These are phyloP conservation scores for Ophiocordyceps camponoti-saundersi DNA, from an alignment of 2,329 filamentous ascomycete species.

Conservation along the genomic window DNA sequence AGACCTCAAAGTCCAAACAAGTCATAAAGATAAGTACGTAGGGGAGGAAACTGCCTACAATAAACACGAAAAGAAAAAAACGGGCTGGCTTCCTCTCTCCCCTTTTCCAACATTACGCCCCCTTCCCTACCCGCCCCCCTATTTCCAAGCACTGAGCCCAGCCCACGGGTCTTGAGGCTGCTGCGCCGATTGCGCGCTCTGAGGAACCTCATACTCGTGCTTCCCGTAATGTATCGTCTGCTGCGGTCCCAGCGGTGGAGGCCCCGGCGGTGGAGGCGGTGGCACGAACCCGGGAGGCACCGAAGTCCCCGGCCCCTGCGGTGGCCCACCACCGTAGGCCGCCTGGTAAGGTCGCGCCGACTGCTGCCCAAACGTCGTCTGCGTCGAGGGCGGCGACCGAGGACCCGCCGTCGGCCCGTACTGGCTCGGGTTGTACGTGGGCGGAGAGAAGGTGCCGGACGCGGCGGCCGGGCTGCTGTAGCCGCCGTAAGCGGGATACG, in stretches of 20 bases:
- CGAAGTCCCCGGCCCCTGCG: conserved; percentile 21
- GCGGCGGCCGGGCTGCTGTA: conserved; percentile 23
- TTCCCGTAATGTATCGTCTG: conserved; percentile 40
- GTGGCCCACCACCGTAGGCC: conserved; percentile 13
- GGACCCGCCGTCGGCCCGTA: conserved; percentile 41
- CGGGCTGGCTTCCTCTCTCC: background rate
- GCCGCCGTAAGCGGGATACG: conserved; percentile 24
- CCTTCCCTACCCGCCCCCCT: background rate
- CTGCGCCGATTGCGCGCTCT: conserved; percentile 17
- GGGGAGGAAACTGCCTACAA: background rate
- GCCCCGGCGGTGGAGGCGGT: conserved; percentile 45
- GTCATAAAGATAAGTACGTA: background rate
- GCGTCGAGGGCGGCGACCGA: conserved; percentile 46
- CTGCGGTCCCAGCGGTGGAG: conserved; percentile 43
- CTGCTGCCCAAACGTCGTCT: conserved; percentile 27
- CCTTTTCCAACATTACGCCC: background rate
- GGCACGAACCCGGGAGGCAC: conserved; percentile 42
- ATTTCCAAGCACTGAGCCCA: conserved; percentile 33
- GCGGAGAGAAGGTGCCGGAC: conserved; percentile 28
- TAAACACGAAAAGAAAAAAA: background rate
- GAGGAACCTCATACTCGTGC: conserved; percentile 15
- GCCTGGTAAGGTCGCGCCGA: conserved; percentile 21
- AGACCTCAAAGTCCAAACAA: background rate
- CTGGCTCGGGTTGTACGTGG: conserved; percentile 39
- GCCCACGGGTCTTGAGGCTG: conserved; percentile 32